Evolutionary conservation across 2,329 filamentous ascomycete species (phyloP).

Genomic region (Phoma sp.): DNA sequence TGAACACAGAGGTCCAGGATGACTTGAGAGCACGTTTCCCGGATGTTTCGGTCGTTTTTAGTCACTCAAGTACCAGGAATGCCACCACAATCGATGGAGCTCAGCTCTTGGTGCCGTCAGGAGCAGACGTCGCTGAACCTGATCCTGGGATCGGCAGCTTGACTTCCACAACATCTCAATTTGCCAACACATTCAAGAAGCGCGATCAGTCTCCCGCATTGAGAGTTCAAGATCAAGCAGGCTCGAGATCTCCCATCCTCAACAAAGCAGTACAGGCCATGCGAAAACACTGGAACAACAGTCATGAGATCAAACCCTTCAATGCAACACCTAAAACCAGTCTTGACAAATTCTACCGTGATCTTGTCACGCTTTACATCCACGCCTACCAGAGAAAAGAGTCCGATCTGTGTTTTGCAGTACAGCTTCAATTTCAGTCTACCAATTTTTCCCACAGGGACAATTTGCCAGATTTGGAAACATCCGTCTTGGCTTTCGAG

Average conservation of each 20-base stretch:
- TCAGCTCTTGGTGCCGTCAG: not conserved
- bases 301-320: not conserved
- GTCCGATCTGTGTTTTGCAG: conserved; percentile 9
- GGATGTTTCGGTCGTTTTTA: not conserved
- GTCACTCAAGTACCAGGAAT: no score
- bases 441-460: conserved; percentile 12
- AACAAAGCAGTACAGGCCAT: not conserved
- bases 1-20: not conserved
- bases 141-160: no score
- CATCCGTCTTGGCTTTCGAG: conserved; percentile 14
- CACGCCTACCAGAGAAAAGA: conserved; percentile 6
- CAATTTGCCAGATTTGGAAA: conserved; percentile 1
- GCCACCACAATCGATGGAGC: not conserved
- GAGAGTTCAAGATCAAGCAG: not conserved
- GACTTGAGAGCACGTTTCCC: not conserved
- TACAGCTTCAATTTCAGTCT: conserved; percentile 21
- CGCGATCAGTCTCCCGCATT: not conserved
- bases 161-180: not conserved
- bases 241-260: not conserved
- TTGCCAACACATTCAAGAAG: not conserved
- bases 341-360: conserved; percentile 22
- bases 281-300: not conserved
- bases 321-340: not conserved
- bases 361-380: conserved; percentile 23
- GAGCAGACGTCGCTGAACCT: not conserved